Percentiles rank a stretch among this genome's conserved stretches.
Evolutionary conservation across 2,329 filamentous ascomycete species (phyloP).

Genomic region (Plenodomus biglobosus): DNA sequence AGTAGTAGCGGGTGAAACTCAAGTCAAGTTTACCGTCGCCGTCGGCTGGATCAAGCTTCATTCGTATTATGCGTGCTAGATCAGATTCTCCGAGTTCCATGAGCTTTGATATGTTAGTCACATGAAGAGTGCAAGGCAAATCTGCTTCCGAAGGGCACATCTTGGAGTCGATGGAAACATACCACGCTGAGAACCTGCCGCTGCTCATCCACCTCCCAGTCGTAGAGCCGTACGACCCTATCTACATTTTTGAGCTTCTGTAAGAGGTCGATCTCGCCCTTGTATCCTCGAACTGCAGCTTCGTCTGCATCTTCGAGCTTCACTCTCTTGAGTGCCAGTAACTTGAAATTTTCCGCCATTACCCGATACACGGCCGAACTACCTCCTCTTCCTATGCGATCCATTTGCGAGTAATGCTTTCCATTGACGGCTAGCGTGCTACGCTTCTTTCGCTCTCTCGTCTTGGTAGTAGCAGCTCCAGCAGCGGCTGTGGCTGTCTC

Average conservation of each 20-base stretch:
- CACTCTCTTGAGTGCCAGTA: slow-evolving; percentile 91
- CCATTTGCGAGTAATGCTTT: slow-evolving; percentile 84
- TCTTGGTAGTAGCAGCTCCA: slow-evolving; percentile 75
- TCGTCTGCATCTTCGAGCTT: slow-evolving; percentile 89
- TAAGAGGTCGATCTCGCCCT: slow-evolving; percentile 92
- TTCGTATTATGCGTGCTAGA: slow-evolving; percentile 79
- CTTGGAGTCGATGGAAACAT: slow-evolving; percentile 43
- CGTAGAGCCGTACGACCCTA: slow-evolving; percentile 84
- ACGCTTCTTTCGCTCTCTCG: slow-evolving; percentile 70
- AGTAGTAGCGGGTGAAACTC: slow-evolving; percentile 94
- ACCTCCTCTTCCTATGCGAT: slow-evolving; percentile 87
- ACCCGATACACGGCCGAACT: slow-evolving; percentile 95
- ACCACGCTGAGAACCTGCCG: slow-evolving; percentile 86
- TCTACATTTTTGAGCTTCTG: slow-evolving; percentile 81
- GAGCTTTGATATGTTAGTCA: slow-evolving; percentile 56
- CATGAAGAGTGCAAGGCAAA: too few species aligned
- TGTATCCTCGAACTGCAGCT: slow-evolving; percentile 78
- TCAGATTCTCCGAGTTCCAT: slow-evolving; percentile 98
- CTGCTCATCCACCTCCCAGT: slow-evolving; percentile 91
- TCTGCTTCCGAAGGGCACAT: not conserved
- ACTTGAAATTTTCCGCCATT: slow-evolving; percentile 94
- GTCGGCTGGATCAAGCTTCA: slow-evolving; percentile 60
- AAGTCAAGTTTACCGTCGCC: slow-evolving; percentile 67
- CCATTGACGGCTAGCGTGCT: slow-evolving; percentile 87
- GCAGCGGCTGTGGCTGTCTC: slow-evolving; percentile 84